Base-by-base conservation (phyloP, 2,329 filamentous ascomycete genomes). In the Stemphylium vesicarium region DNA sequence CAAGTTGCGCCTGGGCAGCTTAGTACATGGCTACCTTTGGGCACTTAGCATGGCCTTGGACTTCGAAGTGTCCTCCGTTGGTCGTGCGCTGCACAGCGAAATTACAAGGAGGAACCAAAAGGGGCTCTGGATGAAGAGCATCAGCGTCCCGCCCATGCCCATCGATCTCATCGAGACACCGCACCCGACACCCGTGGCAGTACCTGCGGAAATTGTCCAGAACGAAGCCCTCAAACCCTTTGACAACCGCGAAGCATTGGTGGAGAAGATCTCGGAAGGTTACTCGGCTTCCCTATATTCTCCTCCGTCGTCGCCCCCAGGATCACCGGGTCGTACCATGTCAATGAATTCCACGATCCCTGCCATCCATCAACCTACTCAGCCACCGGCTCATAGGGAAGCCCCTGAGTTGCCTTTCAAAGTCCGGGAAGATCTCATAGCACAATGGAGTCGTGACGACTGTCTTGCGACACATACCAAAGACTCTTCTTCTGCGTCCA, bases 11-110 rank as follows among this genome's bases (percentile, higher is more conserved):
- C 81, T 96, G 38, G 92, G 90, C 26, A 92, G 90, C 69, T 79
- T 98, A 52, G 91, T 94, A 45, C 91, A 96, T 69, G 93, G 92
- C 8, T 97, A 97, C 74, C 87, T 97, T 54, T 94, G 90, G 88
- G 84, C 86, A 0, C 72, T 97, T 57, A 87, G 85, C 4, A 88
- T 93, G 54, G 88, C 85, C 50, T 93, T 96, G 59, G 85, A 90
- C 40, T 88, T 96, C 57, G 88, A 93, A 49, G 81, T 81, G 6
- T 87, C 89, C 0, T 80, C 82, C 0, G 82, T 90, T 15, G 92
- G 91, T 7, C 82, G 83, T 47, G 86, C 86, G 7, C 86, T 97
- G 31, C 84, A 88, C 50, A 86, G 85, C 53, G 93, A 96, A 72
- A 89, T 97, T 53, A 81, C 84, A 10, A 84, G 90, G 45, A 85